These are phyloP conservation scores for Scleroderma bovista DNA, from an alignment of 768 basidiomycete genomes.

Conservation along the genomic window DNA sequence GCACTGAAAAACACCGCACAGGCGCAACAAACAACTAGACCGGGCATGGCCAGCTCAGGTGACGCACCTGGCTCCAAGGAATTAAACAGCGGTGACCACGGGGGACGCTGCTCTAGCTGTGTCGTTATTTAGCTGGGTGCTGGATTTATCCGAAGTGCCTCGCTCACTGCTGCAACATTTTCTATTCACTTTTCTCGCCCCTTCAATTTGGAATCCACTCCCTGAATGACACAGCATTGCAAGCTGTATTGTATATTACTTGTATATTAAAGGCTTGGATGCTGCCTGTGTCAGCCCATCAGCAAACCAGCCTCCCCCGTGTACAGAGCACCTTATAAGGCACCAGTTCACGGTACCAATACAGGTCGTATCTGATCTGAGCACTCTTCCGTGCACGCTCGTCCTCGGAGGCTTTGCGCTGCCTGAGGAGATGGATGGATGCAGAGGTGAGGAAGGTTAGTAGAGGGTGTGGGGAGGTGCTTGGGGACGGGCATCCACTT, in stretches of 20 bases:
- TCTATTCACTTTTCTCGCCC: too few relatives aligned
- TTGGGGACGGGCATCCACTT: conserved; percentile 24
- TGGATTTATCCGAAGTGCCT: conserved; percentile 11
- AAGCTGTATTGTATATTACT: too few relatives aligned
- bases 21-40: conserved; percentile 78
- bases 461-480: conserved; percentile 65
- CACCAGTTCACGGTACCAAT: too few relatives aligned
- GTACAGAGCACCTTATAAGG: too few relatives aligned
- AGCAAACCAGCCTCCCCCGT: too few relatives aligned
- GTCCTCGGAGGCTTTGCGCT: conserved; percentile 44
- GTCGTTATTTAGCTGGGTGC: conserved; percentile 42
- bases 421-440: conserved; percentile 59
- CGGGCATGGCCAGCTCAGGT: conserved; percentile 44
- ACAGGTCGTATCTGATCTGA: too few relatives aligned
- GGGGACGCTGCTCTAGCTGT: conserved; percentile 65
- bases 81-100: conserved; percentile 46
- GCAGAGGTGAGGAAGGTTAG: conserved; percentile 58
- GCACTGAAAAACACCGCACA: conserved; percentile 18
- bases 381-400: conserved; percentile 52
- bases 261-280: too few relatives aligned
- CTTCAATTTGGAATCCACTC: too few relatives aligned
- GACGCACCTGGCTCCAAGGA: conserved; percentile 36
- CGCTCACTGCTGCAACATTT: too few relatives aligned
- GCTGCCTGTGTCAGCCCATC: too few relatives aligned
- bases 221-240: too few relatives aligned